Percentiles rank a stretch among this genome's conserved stretches.
phyloP scores from a whole-genome alignment of 768 basidiomycete species.

The Tulasnella sp. region DNA sequence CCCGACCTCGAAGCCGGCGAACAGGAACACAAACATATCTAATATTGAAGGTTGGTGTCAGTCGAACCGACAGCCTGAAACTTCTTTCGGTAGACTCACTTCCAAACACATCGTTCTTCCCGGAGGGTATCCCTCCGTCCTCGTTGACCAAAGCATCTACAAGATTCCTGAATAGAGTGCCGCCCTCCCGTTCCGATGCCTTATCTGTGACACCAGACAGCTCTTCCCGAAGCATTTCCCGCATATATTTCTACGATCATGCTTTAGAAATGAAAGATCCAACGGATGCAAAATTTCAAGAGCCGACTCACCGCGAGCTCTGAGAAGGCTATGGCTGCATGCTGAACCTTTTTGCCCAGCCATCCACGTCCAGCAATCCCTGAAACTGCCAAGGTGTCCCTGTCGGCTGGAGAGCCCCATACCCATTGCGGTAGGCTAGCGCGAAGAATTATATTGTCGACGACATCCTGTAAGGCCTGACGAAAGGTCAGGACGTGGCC shows the following conservation, averaged over 20 bases:
- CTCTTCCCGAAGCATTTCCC: slow-evolving; percentile 6
- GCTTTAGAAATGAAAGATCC: background rate
- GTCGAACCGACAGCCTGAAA: background rate
- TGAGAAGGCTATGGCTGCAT: background rate
- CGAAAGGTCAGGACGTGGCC: slow-evolving; percentile 11
- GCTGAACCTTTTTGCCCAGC: background rate
- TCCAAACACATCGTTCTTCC: background rate
- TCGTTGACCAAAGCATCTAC: background rate
- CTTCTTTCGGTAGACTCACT: background rate
- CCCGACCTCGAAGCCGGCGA: slow-evolving; percentile 7
- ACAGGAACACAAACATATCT: slow-evolving; percentile 5
- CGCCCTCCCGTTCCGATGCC: background rate
- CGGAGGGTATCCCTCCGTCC: background rate
- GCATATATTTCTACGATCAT: slow-evolving; percentile 8
- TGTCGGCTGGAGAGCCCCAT: background rate
- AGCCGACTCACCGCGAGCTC: slow-evolving; percentile 6
- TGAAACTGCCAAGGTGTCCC: background rate
- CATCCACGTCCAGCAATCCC: slow-evolving; percentile 3
- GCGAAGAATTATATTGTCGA: background rate
- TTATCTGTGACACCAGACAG: background rate
- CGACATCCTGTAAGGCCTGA: background rate
- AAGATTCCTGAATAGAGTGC: background rate
- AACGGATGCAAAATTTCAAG: background rate
- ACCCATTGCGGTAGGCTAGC: background rate
- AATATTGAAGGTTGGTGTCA: background rate